Percentiles rank a stretch among this genome's conserved stretches.
phyloP scores from a whole-genome alignment of 257 asterid genomes.

The Nicotiana noctiflora region DNA sequence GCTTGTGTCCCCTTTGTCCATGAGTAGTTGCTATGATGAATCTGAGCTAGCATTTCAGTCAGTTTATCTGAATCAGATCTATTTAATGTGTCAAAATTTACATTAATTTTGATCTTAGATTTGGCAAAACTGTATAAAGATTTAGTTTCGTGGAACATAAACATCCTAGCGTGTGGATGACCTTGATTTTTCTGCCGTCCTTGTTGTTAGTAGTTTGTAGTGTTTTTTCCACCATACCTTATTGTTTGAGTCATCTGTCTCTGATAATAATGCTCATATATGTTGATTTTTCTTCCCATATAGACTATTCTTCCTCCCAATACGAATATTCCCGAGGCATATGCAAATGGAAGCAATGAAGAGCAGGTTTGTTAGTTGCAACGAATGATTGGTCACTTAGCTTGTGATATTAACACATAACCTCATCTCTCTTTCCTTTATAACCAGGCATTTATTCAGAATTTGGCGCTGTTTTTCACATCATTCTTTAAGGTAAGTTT shows the following conservation, averaged over 20 bases:
- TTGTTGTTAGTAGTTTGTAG: not conserved
- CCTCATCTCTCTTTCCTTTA: not conserved
- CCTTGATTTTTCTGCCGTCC: not conserved
- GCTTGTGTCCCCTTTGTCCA: not conserved
- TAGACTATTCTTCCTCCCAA: slow-evolving; percentile 60
- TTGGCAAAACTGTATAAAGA: not conserved
- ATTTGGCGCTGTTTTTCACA: slow-evolving; percentile 88
- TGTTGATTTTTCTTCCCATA: slow-evolving; percentile 9
- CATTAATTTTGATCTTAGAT: not conserved
- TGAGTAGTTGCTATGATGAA: not conserved
- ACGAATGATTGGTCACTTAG: not conserved
- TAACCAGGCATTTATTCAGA: slow-evolving; percentile 86
- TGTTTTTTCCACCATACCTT: not conserved
- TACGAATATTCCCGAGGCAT: slow-evolving; percentile 71
- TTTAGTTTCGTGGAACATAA: not conserved
- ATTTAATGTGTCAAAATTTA: no score
- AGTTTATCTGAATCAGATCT: not conserved
- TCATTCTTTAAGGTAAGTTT: slow-evolving; percentile 81
- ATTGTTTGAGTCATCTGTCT: not conserved
- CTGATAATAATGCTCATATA: slow-evolving; percentile 13
- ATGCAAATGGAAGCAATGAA: slow-evolving; percentile 74
- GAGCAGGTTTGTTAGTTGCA: slow-evolving; percentile 58
- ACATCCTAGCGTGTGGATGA: not conserved
- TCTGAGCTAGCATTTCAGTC: not conserved
- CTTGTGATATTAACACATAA: not conserved